These are phyloP conservation scores for Annulohypoxylon bovei DNA, from an alignment of 495 filamentous ascomycete genomes.

Conservation along the genomic window DNA sequence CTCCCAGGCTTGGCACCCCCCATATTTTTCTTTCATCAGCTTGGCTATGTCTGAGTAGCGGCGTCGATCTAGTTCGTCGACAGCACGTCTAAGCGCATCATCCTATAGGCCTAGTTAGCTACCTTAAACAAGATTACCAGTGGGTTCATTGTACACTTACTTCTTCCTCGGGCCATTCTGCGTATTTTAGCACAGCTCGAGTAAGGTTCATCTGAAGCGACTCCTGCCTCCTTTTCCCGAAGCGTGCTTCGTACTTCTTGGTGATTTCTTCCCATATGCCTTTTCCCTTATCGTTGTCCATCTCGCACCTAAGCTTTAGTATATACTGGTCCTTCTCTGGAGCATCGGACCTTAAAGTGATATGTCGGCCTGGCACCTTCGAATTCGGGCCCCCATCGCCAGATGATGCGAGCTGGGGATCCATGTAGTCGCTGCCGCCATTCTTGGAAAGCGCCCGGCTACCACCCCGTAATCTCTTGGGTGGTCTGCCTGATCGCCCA, in stretches of 20 bases:
- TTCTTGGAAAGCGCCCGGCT: slow-evolving; percentile 39
- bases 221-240: slow-evolving; percentile 52
- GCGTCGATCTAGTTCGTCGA: slow-evolving; percentile 41
- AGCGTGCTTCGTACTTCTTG: slow-evolving; percentile 54
- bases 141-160: slow-evolving; percentile 42
- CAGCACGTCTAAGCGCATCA: slow-evolving; percentile 37
- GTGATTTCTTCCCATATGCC: slow-evolving; percentile 64
- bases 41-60: slow-evolving; percentile 44
- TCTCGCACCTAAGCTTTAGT: slow-evolving; percentile 54
- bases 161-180: slow-evolving; percentile 56
- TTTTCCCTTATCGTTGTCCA: slow-evolving; percentile 58
- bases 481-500: slow-evolving; percentile 35
- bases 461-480: slow-evolving; percentile 44
- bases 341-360: slow-evolving; percentile 53
- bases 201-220: slow-evolving; percentile 62
- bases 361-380: slow-evolving; percentile 29
- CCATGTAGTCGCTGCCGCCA: slow-evolving; percentile 33
- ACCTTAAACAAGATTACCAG: not conserved
- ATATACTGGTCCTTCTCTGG: slow-evolving; percentile 59
- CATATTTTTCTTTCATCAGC: slow-evolving; percentile 48
- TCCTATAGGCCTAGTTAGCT: slow-evolving; percentile 40
- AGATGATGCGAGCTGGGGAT: slow-evolving; percentile 35
- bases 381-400: slow-evolving; percentile 34
- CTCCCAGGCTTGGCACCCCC: slow-evolving; percentile 46
- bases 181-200: slow-evolving; percentile 56